Evolutionary conservation across 306 rosid genomes (phyloP).

Genomic region (Fragaria vesca): DNA sequence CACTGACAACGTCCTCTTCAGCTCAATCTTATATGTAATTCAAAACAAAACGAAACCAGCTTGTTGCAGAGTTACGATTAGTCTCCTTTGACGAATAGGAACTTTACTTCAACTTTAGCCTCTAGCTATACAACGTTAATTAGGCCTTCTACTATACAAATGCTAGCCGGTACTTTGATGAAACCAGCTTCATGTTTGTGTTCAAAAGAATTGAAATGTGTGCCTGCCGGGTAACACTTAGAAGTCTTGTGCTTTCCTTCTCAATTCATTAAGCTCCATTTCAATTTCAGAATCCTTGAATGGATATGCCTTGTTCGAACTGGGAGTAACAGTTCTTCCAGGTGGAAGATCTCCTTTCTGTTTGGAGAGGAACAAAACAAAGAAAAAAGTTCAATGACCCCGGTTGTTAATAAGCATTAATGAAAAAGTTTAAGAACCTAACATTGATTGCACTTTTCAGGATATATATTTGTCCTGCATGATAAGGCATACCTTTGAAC

Average conservation of each 20-base stretch:
- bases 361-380: constrained; percentile 15
- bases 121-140: constrained; percentile 43
- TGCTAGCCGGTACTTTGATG: constrained; percentile 14
- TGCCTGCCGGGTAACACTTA: constrained; percentile 7
- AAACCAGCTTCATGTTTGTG: constrained; percentile 20
- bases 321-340: constrained; percentile 57
- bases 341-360: constrained; percentile 98
- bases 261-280: constrained; percentile 74
- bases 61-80: not conserved
- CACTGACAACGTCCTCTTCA: not conserved
- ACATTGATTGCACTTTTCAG: not conserved
- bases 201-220: constrained; percentile 11
- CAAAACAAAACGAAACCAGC: not conserved
- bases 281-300: constrained; percentile 80
- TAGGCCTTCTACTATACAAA: constrained; percentile 32
- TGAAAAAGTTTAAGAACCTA: not conserved
- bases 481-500: constrained; percentile 52
- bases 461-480: not conserved
- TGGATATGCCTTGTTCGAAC: constrained; percentile 45
- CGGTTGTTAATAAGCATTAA: not conserved
- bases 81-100: not conserved
- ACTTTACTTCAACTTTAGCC: constrained; percentile 20
- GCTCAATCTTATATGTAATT: not conserved
- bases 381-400: not conserved
- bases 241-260: constrained; percentile 68